phyloP scores from a whole-genome alignment of 352 stramenopile genomes.

The Phytophthora aleatoria region DNA sequence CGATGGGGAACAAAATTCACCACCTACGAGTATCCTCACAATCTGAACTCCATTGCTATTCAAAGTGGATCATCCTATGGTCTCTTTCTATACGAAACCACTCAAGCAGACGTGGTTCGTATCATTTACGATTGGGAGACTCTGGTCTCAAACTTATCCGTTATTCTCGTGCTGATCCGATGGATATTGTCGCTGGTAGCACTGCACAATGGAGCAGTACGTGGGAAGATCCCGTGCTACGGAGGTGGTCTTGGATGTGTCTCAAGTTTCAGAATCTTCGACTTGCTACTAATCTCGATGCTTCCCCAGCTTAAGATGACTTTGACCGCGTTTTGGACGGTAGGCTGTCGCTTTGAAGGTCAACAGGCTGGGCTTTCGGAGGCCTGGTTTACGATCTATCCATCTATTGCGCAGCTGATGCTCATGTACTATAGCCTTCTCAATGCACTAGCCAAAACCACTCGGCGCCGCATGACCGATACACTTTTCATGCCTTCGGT shows the following conservation, averaged over 20 bases:
- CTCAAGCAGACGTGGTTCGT: background rate
- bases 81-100: constrained; percentile 29
- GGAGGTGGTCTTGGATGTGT: constrained; percentile 33
- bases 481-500: constrained; percentile 13
- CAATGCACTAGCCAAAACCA: constrained; percentile 23
- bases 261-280: constrained; percentile 29
- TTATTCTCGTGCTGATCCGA: constrained; percentile 32
- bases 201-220: constrained; percentile 15
- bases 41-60: constrained; percentile 23
- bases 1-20: constrained; percentile 19
- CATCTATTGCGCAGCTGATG: constrained; percentile 27
- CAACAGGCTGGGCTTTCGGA: constrained; percentile 36
- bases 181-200: constrained; percentile 37
- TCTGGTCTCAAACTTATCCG: constrained; percentile 37
- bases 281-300: constrained; percentile 36
- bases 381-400: constrained; percentile 34
- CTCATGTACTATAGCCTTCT: constrained; percentile 34
- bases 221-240: constrained; percentile 2
- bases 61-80: constrained; percentile 28
- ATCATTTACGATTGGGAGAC: constrained; percentile 39
- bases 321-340: constrained; percentile 36
- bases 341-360: constrained; percentile 45
- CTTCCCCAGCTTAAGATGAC: constrained; percentile 40
- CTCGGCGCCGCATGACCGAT: constrained; percentile 12
- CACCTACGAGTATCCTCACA: constrained; percentile 3